phyloP scores from a whole-genome alignment of 441 rosid species.

The Melastoma candidum region DNA sequence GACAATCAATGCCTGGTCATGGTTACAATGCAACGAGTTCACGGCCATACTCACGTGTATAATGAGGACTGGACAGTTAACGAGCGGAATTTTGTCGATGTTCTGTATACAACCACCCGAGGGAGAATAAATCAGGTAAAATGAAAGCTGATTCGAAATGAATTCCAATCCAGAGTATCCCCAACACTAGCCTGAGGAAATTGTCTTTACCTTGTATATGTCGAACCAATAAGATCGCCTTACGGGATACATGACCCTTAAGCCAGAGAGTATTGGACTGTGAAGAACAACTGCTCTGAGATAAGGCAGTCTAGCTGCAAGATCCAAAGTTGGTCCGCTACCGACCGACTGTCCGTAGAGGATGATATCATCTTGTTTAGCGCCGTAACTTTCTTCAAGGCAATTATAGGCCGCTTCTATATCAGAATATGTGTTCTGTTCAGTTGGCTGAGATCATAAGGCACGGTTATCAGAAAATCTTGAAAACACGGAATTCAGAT shows the following conservation, averaged over 20 bases:
- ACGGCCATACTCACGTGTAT: conserved; percentile 60
- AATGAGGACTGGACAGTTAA: conserved; percentile 79
- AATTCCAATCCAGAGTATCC: no score
- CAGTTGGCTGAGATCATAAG: conserved; percentile 63
- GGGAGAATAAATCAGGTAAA: no score
- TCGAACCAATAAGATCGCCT: conserved; percentile 95
- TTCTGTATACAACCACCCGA: conserved; percentile 44
- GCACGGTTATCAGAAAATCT: conserved; percentile 11
- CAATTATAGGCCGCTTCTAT: conserved; percentile 91
- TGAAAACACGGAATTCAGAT: no score
- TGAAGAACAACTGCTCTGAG: conserved; percentile 87
- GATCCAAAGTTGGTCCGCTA: conserved; percentile 93
- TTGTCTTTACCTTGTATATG: conserved; percentile 69
- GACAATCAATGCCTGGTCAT: no score
- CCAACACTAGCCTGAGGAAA: conserved; percentile 2
- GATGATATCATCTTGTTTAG: conserved; percentile 82
- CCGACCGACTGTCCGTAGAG: conserved; percentile 97
- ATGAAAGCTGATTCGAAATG: no score
- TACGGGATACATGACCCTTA: conserved; percentile 95
- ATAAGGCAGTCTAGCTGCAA: conserved; percentile 69
- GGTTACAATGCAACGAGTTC: not conserved
- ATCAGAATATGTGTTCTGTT: conserved; percentile 89
- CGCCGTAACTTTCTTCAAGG: conserved; percentile 82
- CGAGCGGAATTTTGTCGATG: conserved; percentile 90
- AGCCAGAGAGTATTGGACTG: conserved; percentile 93